phyloP scores from a whole-genome alignment of 2,329 filamentous ascomycete genomes.

The Trichoderma koningii region DNA sequence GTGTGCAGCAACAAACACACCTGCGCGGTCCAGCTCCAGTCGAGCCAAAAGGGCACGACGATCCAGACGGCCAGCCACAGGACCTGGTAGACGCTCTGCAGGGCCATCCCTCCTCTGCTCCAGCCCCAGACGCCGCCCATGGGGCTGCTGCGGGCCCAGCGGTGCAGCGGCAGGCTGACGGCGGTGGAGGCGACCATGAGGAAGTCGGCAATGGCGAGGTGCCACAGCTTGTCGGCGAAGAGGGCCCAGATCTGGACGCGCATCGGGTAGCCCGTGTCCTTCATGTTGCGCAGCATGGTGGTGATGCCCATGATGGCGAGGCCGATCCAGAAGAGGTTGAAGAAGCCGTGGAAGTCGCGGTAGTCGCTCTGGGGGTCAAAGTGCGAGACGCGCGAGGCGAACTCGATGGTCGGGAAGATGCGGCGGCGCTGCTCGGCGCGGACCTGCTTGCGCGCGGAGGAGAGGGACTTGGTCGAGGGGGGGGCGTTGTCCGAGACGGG shows the following conservation, averaged over 20 bases:
- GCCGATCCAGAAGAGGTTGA: conserved; percentile 96
- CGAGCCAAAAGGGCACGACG: conserved; percentile 76
- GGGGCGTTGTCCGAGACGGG: conserved; percentile 86
- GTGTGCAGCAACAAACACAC: conserved; percentile 93
- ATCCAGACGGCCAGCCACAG: conserved; percentile 84
- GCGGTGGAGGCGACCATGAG: conserved; percentile 80
- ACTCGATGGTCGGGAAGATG: conserved; percentile 91
- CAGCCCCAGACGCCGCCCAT: conserved; percentile 64
- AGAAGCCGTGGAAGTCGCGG: conserved; percentile 94
- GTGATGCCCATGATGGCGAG: conserved; percentile 96
- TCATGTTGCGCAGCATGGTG: conserved; percentile 87
- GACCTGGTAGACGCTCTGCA: conserved; percentile 82
- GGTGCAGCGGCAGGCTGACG: conserved; percentile 73
- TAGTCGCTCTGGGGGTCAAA: conserved; percentile 93
- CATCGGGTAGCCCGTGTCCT: conserved; percentile 87
- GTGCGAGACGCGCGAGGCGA: conserved; percentile 86
- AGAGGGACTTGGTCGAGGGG: conserved; percentile 86
- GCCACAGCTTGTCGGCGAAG: conserved; percentile 86
- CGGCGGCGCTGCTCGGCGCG: conserved; percentile 79
- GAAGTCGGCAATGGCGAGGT: conserved; percentile 79
- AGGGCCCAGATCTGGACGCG: conserved; percentile 84
- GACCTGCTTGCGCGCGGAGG: conserved; percentile 78
- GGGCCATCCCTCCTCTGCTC: conserved; percentile 72
- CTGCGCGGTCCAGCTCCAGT: conserved; percentile 97
- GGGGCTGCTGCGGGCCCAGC: conserved; percentile 58